Evolutionary conservation across 2,329 filamentous ascomycete genomes (phyloP).

Genomic region (Ceratocystis cubensis): DNA sequence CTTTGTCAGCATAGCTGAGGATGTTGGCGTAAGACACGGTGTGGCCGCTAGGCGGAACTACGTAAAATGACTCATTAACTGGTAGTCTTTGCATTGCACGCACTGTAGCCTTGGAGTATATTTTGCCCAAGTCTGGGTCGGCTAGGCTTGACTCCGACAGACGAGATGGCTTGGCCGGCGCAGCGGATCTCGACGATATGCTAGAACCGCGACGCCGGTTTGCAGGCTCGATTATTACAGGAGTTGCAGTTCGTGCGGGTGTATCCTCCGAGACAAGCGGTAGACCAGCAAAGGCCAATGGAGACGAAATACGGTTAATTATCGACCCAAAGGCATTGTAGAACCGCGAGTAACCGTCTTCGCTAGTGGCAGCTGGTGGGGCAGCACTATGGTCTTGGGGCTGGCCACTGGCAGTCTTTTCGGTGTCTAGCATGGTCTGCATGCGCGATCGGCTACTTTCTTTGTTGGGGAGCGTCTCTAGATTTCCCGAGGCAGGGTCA

Average conservation of each 20-base stretch:
- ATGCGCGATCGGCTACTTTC: conserved; percentile 39
- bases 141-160: conserved; percentile 21
- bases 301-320: conserved; percentile 78
- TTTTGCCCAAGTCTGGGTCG: conserved; percentile 66
- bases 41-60: conserved; percentile 82
- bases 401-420: conserved; percentile 40
- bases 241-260: conserved; percentile 6
- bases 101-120: conserved; percentile 77
- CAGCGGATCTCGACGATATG: conserved; percentile 23
- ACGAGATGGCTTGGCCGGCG: conserved; percentile 5
- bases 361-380: conserved; percentile 27
- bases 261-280: conserved; percentile 53
- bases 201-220: conserved; percentile 17
- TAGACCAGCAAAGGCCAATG: conserved; percentile 82
- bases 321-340: conserved; percentile 85
- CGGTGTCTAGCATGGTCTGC: conserved; percentile 43
- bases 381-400: not conserved
- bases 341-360: conserved; percentile 79
- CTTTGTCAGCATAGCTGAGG: conserved; percentile 55
- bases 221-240: conserved; percentile 8
- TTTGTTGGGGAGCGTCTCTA: conserved; percentile 44
- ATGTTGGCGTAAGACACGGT: conserved; percentile 92
- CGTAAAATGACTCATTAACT: conserved; percentile 73
- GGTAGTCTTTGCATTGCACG: conserved; percentile 62
- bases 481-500: conserved; percentile 58